These are phyloP conservation scores for Talaromyces proteolyticus DNA, from an alignment of 495 filamentous ascomycete species.

Conservation along the genomic window DNA sequence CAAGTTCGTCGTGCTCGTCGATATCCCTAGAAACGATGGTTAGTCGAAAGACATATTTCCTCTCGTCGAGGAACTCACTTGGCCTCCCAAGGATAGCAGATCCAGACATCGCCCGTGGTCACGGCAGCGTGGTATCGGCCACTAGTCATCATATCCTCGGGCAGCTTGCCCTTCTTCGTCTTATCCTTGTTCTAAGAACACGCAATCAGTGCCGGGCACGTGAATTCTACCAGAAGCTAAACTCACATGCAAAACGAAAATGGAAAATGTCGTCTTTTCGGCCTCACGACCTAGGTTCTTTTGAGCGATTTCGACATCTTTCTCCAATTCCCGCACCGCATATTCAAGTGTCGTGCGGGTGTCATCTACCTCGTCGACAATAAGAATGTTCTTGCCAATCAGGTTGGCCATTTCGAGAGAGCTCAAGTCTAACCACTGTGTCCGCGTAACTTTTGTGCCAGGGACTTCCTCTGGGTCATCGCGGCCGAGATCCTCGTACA, in stretches of 20 bases:
- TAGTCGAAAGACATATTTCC: slow-evolving; percentile 10
- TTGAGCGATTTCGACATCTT: slow-evolving; percentile 84
- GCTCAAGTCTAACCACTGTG: slow-evolving; percentile 94
- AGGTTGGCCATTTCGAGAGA: slow-evolving; percentile 86
- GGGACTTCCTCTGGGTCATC: slow-evolving; percentile 60
- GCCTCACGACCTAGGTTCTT: slow-evolving; percentile 59
- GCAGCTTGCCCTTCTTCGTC: slow-evolving; percentile 81
- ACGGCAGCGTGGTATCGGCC: slow-evolving; percentile 78
- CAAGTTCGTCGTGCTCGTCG: slow-evolving; percentile 80
- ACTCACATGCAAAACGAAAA: slow-evolving; percentile 94
- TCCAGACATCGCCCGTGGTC: slow-evolving; percentile 91
- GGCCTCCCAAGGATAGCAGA: slow-evolving; percentile 99
- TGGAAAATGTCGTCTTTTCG: slow-evolving; percentile 77
- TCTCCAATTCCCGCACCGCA: slow-evolving; percentile 89
- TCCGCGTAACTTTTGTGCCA: slow-evolving; percentile 92
- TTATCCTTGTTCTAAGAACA: slow-evolving; percentile 84
- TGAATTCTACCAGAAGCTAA: neutral
- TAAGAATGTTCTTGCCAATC: slow-evolving; percentile 94
- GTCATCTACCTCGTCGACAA: slow-evolving; percentile 98
- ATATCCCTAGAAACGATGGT: slow-evolving; percentile 56
- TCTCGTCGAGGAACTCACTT: slow-evolving; percentile 51
- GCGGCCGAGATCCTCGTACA: slow-evolving; percentile 79
- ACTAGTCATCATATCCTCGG: slow-evolving; percentile 69
- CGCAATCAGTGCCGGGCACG: slow-evolving; percentile 1
- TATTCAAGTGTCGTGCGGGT: slow-evolving; percentile 96